Base-by-base conservation (phyloP, 192 early-diverging fungal genomes). In the Coemansia sp. region DNA sequence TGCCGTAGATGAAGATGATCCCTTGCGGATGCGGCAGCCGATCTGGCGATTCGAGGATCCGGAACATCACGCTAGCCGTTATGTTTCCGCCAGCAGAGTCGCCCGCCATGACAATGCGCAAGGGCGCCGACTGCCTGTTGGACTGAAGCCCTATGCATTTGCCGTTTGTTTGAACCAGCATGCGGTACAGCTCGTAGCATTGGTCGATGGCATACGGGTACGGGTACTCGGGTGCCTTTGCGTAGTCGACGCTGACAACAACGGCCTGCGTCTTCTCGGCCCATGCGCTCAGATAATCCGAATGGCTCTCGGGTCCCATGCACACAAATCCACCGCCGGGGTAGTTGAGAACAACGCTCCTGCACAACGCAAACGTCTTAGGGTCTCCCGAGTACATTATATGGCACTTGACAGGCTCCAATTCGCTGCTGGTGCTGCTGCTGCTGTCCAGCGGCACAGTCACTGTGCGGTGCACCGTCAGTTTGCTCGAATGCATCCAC, bases 51-150 rank as follows among this genome's bases (percentile, higher is more conserved):
- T 93, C 92, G 33, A 95, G 78, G 56, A 90, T 88, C 62, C 93
- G 91, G 67, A 92, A 85, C 49, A 89, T 89, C 3, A 92, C 84
- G 0, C 90, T 85, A 5, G 92, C 79, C 3, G 87, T 84, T 20
- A 98, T 74, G 65, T 96, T 98, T 33, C 92, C 96, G n/a, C 96
- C 96, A 11, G 96, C 96, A 46, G 94, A 96, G 69, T 99, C 96
- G 59, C 96, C 96, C 19, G 85, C 75, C 40, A 99, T 50, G 19
- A 87, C 85, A 40, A 95, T 87, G 43, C 89, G 88, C 66, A 95
- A 84, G 8, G 87, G 84, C 19, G 81, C 67, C 10, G 60, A 53
- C 7, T 17, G n/a, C 19, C 71, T 58, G 32, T 46, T 72, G 83
- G 81, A 83, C 36, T 83, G 63, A 22, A 97, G 66, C 9, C 96